Conservation (phyloP, 805 yeast genomes). For the Metschnikowia continentalis region DNA sequence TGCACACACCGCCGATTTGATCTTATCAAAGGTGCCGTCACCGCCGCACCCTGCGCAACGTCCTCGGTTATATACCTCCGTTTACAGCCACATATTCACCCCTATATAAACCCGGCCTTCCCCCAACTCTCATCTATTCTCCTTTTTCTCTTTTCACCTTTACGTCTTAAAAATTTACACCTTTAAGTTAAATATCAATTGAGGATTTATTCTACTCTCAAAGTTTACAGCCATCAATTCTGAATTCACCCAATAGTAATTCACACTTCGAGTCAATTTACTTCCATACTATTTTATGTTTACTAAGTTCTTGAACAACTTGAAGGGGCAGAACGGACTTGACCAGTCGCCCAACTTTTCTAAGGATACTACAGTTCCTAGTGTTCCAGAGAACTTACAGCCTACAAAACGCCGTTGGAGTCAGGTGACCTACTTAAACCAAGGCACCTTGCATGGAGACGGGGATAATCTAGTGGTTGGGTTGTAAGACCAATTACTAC, state of each 20-base stretch:
- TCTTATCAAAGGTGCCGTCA: not conserved
- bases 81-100: conserved; percentile 4
- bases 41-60: conserved; percentile 1
- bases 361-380: conserved; percentile 8
- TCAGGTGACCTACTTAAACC: conserved; percentile 17
- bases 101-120: conserved; percentile 1
- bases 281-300: conserved; percentile 6
- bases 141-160: not conserved
- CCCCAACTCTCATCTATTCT: not conserved
- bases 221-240: no score
- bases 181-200: no score
- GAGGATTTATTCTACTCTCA: no score
- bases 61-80: conserved; percentile 3
- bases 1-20: not conserved
- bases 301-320: conserved; percentile 14
- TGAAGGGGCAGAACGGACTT: conserved; percentile 7
- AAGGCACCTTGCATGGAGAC: conserved; percentile 19
- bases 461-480: conserved; percentile 20
- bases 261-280: not conserved
- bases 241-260: no score
- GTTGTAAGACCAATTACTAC: conserved; percentile 5
- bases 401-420: conserved; percentile 18
- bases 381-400: conserved; percentile 2
- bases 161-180: no score
- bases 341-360: conserved; percentile 3